Percentiles rank a stretch among this genome's conserved stretches.
phyloP scores from a whole-genome alignment of 371 early-diverging fungal genomes.

The Massospora cicadina region DNA sequence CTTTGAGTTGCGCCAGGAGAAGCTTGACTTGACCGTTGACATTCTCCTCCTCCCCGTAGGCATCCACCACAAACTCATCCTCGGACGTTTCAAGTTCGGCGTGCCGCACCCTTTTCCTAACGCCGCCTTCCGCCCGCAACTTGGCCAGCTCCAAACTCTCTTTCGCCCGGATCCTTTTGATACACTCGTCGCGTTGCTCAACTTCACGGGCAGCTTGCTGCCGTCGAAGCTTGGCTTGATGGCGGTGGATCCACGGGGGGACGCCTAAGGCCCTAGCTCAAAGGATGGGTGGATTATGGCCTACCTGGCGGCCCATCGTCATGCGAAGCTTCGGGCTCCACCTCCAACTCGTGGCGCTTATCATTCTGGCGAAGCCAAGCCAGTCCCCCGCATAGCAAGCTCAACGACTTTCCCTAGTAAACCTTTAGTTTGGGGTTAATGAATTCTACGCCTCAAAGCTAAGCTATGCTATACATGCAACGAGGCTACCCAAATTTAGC shows the following conservation, averaged over 20 bases:
- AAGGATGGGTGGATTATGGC: neutral
- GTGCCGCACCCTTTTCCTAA: constrained; percentile 8
- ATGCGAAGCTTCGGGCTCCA: neutral
- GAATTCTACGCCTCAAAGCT: constrained; percentile 31
- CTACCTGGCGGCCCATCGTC: neutral
- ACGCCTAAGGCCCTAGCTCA: neutral
- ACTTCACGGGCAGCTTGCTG: constrained; percentile 11
- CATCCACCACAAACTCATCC: neutral
- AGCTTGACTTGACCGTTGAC: neutral
- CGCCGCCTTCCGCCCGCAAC: constrained; percentile 11
- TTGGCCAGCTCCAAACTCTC: constrained; percentile 11
- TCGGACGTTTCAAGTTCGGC: neutral
- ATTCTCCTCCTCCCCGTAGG: neutral
- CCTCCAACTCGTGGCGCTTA: neutral
- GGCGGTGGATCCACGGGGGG: constrained; percentile 26
- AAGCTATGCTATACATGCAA: too few species aligned
- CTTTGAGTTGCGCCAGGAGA: constrained; percentile 11
- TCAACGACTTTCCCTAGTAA: constrained; percentile 70
- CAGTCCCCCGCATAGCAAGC: constrained; percentile 65
- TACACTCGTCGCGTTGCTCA: constrained; percentile 15
- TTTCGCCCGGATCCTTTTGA: constrained; percentile 17
- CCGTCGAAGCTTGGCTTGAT: constrained; percentile 14
- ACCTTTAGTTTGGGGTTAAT: neutral
- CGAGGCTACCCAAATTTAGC: too few species aligned
- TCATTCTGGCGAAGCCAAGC: constrained; percentile 37